These are phyloP conservation scores for Suillus americanus DNA, from an alignment of 768 basidiomycete species.

Conservation along the genomic window DNA sequence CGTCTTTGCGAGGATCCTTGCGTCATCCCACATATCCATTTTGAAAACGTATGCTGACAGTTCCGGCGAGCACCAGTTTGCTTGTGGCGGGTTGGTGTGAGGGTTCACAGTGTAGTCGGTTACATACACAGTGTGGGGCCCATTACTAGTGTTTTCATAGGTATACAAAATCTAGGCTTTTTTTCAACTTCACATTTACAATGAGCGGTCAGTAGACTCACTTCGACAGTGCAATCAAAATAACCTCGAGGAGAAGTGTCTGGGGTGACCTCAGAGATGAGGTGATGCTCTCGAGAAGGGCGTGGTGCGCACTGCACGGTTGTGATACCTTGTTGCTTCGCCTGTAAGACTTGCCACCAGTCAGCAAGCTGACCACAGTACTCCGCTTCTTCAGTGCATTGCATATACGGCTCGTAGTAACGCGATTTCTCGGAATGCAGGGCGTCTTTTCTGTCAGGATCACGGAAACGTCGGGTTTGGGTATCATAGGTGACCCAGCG, in stretches of 20 bases:
- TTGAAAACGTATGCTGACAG: constrained; percentile 48
- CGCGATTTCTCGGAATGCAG: constrained; percentile 41
- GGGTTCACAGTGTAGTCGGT: constrained; percentile 63
- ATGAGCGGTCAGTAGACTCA: constrained; percentile 23
- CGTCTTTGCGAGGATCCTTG: constrained; percentile 37
- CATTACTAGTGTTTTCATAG: constrained; percentile 35
- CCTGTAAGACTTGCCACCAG: constrained; percentile 48
- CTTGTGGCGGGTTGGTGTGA: constrained; percentile 31
- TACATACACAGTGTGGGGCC: constrained; percentile 51
- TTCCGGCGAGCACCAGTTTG: constrained; percentile 46
- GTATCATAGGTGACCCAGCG: constrained; percentile 58
- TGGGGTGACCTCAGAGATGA: constrained; percentile 51
- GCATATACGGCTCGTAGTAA: constrained; percentile 40
- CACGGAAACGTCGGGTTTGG: constrained; percentile 34
- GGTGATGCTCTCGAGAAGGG: constrained; percentile 38
- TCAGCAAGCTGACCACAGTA: constrained; percentile 45
- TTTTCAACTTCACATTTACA: background rate
- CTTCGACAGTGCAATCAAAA: constrained; percentile 66
- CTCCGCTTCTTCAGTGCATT: constrained; percentile 33
- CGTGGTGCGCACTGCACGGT: constrained; percentile 11
- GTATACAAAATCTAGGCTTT: constrained; percentile 48
- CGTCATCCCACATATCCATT: constrained; percentile 60
- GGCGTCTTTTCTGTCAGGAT: constrained; percentile 36
- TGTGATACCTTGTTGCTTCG: constrained; percentile 18
- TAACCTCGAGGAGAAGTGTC: constrained; percentile 45